Percentiles rank a stretch among this genome's conserved stretches.
phyloP scores from a whole-genome alignment of 495 filamentous ascomycete species.

The Thermothielavioides terrestris region DNA sequence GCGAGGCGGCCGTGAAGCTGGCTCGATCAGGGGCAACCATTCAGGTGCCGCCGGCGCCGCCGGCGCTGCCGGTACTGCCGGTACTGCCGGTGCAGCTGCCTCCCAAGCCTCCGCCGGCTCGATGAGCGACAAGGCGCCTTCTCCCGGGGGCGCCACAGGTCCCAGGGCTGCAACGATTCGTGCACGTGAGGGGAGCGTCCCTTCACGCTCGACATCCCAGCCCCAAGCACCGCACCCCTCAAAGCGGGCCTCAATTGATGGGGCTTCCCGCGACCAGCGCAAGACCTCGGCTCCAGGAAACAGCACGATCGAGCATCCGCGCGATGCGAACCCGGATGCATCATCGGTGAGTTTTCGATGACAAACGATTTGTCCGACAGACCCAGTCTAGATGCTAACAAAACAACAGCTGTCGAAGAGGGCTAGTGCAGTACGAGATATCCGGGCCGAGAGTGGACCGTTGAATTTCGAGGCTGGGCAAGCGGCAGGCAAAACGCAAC shows the following conservation, averaged over 20 bases:
- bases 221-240: conserved; percentile 23
- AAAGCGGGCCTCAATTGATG: conserved; percentile 43
- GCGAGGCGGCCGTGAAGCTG: conserved; percentile 44
- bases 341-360: conserved; percentile 24
- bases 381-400: not conserved
- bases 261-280: conserved; percentile 35
- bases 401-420: conserved; percentile 13
- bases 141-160: conserved; percentile 4
- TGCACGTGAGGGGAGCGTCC: conserved; percentile 18
- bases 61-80: too few species aligned
- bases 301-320: conserved; percentile 30
- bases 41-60: conserved; percentile 2
- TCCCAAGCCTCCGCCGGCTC: conserved; percentile 2
- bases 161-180: conserved; percentile 13
- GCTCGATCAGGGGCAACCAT: conserved; percentile 17
- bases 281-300: conserved; percentile 28
- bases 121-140: conserved; percentile 12
- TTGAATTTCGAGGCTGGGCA: conserved; percentile 13
- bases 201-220: conserved; percentile 15
- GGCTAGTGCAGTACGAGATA: conserved; percentile 13
- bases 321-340: conserved; percentile 15
- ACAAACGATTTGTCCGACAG: not conserved
- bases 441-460: conserved; percentile 17
- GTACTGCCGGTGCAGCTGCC: too few species aligned
- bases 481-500: not conserved